Evolutionary conservation across 1,284 basidiomycete genomes (phyloP), one percentile per base, ranked within the genome.

Genomic region (Rhodotorula sp.): DNA sequence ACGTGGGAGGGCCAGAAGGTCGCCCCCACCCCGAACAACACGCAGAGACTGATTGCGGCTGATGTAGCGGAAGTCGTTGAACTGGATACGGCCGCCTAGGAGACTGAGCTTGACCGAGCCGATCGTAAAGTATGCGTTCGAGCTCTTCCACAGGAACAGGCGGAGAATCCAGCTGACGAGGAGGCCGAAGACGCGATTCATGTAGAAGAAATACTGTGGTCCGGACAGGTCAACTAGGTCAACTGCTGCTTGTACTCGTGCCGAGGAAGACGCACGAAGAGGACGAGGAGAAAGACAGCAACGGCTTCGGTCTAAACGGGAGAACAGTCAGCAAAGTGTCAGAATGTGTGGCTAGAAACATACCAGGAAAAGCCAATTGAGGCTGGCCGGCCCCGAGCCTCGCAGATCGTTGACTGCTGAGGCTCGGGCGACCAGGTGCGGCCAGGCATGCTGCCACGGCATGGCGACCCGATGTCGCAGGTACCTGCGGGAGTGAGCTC

Each of bases 11-110:
- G 46, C 5, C 14, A 2, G 53, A 34, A 16, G 27, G 27, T 7
- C 19, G 13, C 13, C 44, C 57, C 12, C 7, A 64, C 74, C 74
- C 61, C 62, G 91, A 64, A 92, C 87, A 61, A 92, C 86, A 71
- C 88, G 88, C 59, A 94, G 85, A 14, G 90, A 91, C 80, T 95
- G 90, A 81, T 94, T 96, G 78, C 91, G 91, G 1, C 92, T 93
- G 81, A 95, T 88, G 80, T 96, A 97, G 45, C 87, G 85, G 41
- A 95, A 81, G 79, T 96, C 90, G 82, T 91, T 91, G 78, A 96
- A 85, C 21, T 93, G 85, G 66, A 97, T 88, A 74, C 92, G 85
- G 23, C 94, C 94, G 4, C 90, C 88, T 41, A 96, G 82, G n/a
- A 93, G 84, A 2, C 93, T 93, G 81, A 97, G 88, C 79, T 95